Percentiles rank a stretch among this genome's conserved stretches.
These are phyloP conservation scores for Penicillium riverlandense DNA, from an alignment of 495 filamentous ascomycete genomes.

Conservation along the genomic window DNA sequence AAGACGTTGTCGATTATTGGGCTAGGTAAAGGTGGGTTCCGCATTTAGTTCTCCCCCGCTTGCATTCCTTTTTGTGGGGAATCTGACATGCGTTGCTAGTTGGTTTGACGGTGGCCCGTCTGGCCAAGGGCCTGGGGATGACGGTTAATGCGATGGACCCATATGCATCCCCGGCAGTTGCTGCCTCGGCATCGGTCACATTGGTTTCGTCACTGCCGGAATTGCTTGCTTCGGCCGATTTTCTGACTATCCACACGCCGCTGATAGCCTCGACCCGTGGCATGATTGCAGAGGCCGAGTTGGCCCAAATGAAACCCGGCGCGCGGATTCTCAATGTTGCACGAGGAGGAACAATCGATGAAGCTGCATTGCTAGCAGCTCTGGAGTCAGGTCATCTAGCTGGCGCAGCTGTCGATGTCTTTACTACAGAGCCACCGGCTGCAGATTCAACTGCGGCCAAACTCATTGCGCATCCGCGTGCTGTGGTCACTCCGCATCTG, in stretches of 20 bases:
- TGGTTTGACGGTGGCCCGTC: conserved; percentile 60
- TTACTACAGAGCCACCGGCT: conserved; percentile 58
- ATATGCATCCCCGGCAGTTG: conserved; percentile 56
- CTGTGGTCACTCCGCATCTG: conserved; percentile 64
- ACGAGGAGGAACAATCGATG: conserved; percentile 69
- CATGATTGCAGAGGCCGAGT: conserved; percentile 52
- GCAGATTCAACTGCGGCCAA: conserved; percentile 41
- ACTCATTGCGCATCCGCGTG: conserved; percentile 53
- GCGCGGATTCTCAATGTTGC: conserved; percentile 64
- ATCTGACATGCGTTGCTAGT: conserved; percentile 29
- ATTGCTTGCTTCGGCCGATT: conserved; percentile 56
- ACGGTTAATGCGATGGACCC: conserved; percentile 58
- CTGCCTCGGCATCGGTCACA: conserved; percentile 48
- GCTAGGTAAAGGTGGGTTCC: conserved; percentile 51
- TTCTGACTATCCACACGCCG: conserved; percentile 70
- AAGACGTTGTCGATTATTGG: conserved; percentile 64
- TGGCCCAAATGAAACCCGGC: conserved; percentile 60
- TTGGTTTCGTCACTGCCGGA: conserved; percentile 44
- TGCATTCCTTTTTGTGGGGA: background rate
- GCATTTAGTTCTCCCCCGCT: background rate
- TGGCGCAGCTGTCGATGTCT: conserved; percentile 70
- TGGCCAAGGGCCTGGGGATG: conserved; percentile 66
- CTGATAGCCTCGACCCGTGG: conserved; percentile 63
- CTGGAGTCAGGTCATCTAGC: conserved; percentile 60
- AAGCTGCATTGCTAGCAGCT: conserved; percentile 58